Evolutionary conservation across 2,329 filamentous ascomycete genomes (phyloP), one percentile per base, ranked within the genome.

Genomic region (Cordyceps sp.): DNA sequence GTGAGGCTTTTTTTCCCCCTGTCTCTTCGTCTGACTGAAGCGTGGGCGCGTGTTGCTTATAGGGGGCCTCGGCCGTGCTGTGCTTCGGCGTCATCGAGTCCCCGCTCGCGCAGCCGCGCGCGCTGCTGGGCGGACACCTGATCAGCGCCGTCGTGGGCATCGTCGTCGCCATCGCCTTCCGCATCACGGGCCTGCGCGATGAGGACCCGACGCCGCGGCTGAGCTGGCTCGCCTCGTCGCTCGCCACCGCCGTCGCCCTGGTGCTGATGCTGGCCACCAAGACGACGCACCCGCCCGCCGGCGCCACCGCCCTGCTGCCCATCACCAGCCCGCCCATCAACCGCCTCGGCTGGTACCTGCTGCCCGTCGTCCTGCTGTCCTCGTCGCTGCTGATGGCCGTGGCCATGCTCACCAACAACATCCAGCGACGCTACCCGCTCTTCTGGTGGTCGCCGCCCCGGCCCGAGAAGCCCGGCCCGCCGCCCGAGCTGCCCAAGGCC

Each of bases 1-100:
- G n/a, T n/a, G n/a, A n/a, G n/a, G n/a, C n/a, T n/a, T n/a, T n/a
- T n/a, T n/a, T n/a, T n/a, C n/a, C n/a, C n/a, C n/a, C n/a, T n/a
- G n/a, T n/a, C n/a, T n/a, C n/a, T n/a, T n/a, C n/a, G n/a, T n/a
- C n/a, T n/a, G n/a, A n/a, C n/a, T n/a, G n/a, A n/a, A n/a, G n/a
- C n/a, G n/a, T n/a, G n/a, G n/a, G n/a, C n/a, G n/a, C n/a, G n/a
- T n/a, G n/a, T n/a, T n/a, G n/a, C n/a, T n/a, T n/a, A n/a, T n/a
- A 79, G 74, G 79, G 79, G 32, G 79, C 79, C 5, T 73, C 77
- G 3, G 78, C 79, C 12, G 76, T 85, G n/a, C 65, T 85, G 24
- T 69, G 80, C 44, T 85, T 80, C 51, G 74, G 75, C 43, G 64
- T 71, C 29, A 75, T 83, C 41, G 72, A 79, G 31, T 77, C 77